Conservation (phyloP, 2,329 filamentous ascomycete species). For the Trichoderma citrinoviride region DNA sequence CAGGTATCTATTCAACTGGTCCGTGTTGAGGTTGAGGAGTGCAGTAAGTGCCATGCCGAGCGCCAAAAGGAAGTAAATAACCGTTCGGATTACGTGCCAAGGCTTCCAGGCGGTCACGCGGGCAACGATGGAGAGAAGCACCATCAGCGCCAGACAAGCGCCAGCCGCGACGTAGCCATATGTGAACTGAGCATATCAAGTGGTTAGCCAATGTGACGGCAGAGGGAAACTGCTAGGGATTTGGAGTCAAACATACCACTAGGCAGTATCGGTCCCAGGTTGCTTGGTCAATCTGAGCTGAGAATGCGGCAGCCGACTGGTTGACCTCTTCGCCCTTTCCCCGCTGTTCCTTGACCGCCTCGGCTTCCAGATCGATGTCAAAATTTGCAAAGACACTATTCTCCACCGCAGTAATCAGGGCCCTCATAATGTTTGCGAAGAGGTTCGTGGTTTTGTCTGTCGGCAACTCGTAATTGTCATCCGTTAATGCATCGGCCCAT, state of each 20-base stretch:
- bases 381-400: conserved; percentile 34
- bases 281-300: conserved; percentile 27
- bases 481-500: conserved; percentile 14
- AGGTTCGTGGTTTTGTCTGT: not conserved
- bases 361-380: conserved; percentile 32
- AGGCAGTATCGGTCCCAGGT: conserved; percentile 32
- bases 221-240: too few relatives aligned
- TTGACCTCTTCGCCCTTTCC: conserved; percentile 5
- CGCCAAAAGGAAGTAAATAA: conserved; percentile 32
- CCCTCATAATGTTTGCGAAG: conserved; percentile 1
- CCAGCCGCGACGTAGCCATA: conserved; percentile 38
- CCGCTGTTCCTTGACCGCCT: not conserved
- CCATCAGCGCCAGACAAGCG: conserved; percentile 34
- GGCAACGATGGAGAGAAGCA: conserved; percentile 32
- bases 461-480: not conserved
- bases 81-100: conserved; percentile 35
- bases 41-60: conserved; percentile 32
- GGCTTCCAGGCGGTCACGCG: conserved; percentile 33
- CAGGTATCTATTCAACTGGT: conserved; percentile 27
- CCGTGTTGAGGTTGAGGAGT: conserved; percentile 28
- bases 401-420: conserved; percentile 26
- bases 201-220: not conserved
- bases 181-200: conserved; percentile 30
- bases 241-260: conserved; percentile 29
- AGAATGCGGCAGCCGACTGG: conserved; percentile 19